Evolutionary conservation across 2,329 filamentous ascomycete genomes (phyloP).

Genomic region (Pseudocercospora fuligena): DNA sequence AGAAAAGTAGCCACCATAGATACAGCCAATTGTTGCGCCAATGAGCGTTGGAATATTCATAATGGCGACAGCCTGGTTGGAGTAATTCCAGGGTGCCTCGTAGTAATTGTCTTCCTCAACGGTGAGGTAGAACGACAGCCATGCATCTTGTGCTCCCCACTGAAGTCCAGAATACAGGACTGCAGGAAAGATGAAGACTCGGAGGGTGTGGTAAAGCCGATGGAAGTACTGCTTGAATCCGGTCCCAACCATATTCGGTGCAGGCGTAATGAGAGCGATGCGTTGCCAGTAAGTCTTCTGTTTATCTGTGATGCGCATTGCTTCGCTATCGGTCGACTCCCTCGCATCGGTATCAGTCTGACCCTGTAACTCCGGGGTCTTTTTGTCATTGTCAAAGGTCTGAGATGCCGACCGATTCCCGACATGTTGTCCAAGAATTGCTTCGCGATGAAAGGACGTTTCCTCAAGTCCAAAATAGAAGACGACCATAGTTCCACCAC

Average conservation of each 20-base stretch:
- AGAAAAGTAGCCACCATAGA: slow-evolving; percentile 62
- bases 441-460: slow-evolving; percentile 55
- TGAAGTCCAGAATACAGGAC: slow-evolving; percentile 63
- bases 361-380: slow-evolving; percentile 9
- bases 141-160: slow-evolving; percentile 66
- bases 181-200: slow-evolving; percentile 63
- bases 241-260: slow-evolving; percentile 58
- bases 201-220: slow-evolving; percentile 60
- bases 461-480: slow-evolving; percentile 60
- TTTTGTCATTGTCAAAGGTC: slow-evolving; percentile 24
- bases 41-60: slow-evolving; percentile 64
- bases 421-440: slow-evolving; percentile 41
- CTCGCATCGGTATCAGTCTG: slow-evolving; percentile 2
- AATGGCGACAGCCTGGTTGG: slow-evolving; percentile 58
- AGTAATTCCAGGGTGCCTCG: slow-evolving; percentile 60
- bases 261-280: slow-evolving; percentile 61
- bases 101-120: slow-evolving; percentile 63
- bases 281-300: slow-evolving; percentile 60
- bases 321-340: slow-evolving; percentile 16
- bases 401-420: slow-evolving; percentile 8
- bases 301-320: slow-evolving; percentile 20
- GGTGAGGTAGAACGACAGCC: slow-evolving; percentile 64
- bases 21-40: slow-evolving; percentile 60
- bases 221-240: slow-evolving; percentile 60
- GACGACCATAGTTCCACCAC: slow-evolving; percentile 52